Conservation (phyloP, 495 filamentous ascomycete genomes). For the Talaromyces nanjingensis region DNA sequence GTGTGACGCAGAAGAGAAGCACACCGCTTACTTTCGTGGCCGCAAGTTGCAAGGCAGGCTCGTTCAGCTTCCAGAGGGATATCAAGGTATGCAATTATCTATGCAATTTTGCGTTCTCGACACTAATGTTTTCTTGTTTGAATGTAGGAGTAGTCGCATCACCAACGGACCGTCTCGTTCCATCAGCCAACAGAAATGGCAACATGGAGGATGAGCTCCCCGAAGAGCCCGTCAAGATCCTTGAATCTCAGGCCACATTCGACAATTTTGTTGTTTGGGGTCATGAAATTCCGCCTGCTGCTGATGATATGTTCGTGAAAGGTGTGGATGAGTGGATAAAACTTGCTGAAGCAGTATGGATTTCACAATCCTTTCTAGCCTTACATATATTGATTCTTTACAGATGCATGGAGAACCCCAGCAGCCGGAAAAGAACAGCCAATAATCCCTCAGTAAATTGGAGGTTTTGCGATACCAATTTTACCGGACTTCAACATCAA, state of each 20-base stretch:
- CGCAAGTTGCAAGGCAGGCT: constrained; percentile 67
- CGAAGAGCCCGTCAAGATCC: constrained; percentile 49
- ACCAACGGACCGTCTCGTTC: constrained; percentile 28
- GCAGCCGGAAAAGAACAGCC: not conserved
- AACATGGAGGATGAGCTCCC: constrained; percentile 30
- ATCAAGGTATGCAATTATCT: constrained; percentile 47
- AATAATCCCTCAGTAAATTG: not conserved
- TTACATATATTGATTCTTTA: not conserved
- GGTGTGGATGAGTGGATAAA: constrained; percentile 77
- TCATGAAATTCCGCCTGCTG: constrained; percentile 63
- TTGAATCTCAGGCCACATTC: constrained; percentile 62
- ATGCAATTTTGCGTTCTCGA: not conserved
- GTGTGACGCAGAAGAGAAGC: constrained; percentile 31
- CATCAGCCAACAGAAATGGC: constrained; percentile 20
- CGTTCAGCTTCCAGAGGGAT: constrained; percentile 65
- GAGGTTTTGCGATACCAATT: not conserved
- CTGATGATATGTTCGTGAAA: constrained; percentile 63
- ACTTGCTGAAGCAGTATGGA: constrained; percentile 58
- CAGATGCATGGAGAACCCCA: constrained; percentile 28
- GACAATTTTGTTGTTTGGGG: constrained; percentile 77
- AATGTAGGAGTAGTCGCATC: constrained; percentile 32
- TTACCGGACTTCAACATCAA: not conserved
- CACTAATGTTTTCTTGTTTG: not conserved
- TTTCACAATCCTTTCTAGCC: not conserved
- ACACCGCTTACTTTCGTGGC: constrained; percentile 72